Evolutionary conservation across 2,329 filamentous ascomycete species (phyloP).

Genomic region (Penicillium sp.): DNA sequence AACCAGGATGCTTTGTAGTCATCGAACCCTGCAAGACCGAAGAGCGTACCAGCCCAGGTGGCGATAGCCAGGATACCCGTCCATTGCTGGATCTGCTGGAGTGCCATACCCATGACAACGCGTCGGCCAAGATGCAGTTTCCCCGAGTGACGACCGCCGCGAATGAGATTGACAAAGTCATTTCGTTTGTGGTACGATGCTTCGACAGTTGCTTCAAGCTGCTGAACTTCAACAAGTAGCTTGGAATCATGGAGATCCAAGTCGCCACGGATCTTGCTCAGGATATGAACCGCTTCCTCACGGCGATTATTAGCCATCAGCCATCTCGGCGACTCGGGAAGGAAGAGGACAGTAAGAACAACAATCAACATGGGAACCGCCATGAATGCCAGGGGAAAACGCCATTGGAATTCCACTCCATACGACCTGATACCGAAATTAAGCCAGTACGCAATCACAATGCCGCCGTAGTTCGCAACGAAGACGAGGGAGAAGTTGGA

Average conservation of each 20-base stretch:
- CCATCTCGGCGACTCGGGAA: constrained; percentile 48
- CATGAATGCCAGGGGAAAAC: constrained; percentile 31
- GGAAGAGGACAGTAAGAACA: constrained; percentile 24
- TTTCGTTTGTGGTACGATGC: constrained; percentile 38
- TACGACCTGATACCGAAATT: constrained; percentile 27
- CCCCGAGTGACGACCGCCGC: constrained; percentile 33
- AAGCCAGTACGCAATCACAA: constrained; percentile 30
- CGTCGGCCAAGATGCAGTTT: constrained; percentile 40
- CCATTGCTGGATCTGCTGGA: constrained; percentile 46
- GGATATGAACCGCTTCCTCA: constrained; percentile 34
- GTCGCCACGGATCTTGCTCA: constrained; percentile 32
- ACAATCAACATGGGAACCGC: constrained; percentile 24
- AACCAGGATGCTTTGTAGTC: constrained; percentile 23
- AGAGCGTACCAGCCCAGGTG: constrained; percentile 30
- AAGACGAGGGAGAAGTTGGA: constrained; percentile 28
- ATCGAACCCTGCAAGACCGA: constrained; percentile 20
- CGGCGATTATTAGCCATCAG: constrained; percentile 36
- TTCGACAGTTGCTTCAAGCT: constrained; percentile 42
- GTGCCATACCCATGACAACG: constrained; percentile 39
- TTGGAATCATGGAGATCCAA: constrained; percentile 32
- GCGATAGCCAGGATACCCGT: constrained; percentile 45
- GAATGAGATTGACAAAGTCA: constrained; percentile 40
- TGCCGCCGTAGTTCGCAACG: constrained; percentile 28
- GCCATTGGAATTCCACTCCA: constrained; percentile 21
- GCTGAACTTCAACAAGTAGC: constrained; percentile 35